These are phyloP conservation scores for Fusarium floridanum DNA, from an alignment of 2,329 filamentous ascomycete genomes.

Conservation along the genomic window DNA sequence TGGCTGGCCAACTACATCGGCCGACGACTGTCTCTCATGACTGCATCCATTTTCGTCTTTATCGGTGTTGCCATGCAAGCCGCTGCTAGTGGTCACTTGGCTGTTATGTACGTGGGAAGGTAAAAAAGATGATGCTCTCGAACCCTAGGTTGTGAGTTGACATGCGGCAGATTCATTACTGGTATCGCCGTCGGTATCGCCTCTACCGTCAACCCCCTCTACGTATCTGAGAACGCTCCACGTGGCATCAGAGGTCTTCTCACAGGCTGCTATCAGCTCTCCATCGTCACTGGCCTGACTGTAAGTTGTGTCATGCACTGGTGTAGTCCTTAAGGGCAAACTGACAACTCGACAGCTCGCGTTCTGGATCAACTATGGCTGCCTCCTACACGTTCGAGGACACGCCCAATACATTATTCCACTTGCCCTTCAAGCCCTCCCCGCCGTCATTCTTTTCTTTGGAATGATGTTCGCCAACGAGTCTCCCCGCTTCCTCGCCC, in stretches of 20 bases:
- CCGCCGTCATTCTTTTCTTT: conserved; percentile 68
- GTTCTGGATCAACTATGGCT: conserved; percentile 32
- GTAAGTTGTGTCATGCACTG: not conserved
- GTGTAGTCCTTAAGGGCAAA: not conserved
- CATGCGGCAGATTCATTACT: not conserved
- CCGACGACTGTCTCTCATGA: conserved; percentile 14
- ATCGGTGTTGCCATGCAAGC: not conserved
- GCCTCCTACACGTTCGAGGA: conserved; percentile 6
- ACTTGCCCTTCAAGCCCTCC: conserved; percentile 72
- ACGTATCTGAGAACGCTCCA: not conserved
- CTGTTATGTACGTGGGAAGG: not conserved
- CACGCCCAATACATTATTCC: conserved; percentile 56
- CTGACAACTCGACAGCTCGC: conserved; percentile 19
- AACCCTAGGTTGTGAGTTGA: not conserved
- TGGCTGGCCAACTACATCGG: conserved; percentile 24
- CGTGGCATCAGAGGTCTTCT: not conserved
- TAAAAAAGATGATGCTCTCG: not conserved
- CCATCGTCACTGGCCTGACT: not conserved
- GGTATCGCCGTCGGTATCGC: not conserved
- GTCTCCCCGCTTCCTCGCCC: conserved; percentile 71
- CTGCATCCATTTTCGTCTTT: not conserved
- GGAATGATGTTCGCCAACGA: conserved; percentile 75
- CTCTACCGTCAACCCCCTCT: not conserved
- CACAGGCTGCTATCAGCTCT: not conserved
- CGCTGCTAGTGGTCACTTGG: not conserved